These are phyloP conservation scores for Neopestalotiopsis sp. DNA, from an alignment of 2,329 filamentous ascomycete species.

Conservation along the genomic window DNA sequence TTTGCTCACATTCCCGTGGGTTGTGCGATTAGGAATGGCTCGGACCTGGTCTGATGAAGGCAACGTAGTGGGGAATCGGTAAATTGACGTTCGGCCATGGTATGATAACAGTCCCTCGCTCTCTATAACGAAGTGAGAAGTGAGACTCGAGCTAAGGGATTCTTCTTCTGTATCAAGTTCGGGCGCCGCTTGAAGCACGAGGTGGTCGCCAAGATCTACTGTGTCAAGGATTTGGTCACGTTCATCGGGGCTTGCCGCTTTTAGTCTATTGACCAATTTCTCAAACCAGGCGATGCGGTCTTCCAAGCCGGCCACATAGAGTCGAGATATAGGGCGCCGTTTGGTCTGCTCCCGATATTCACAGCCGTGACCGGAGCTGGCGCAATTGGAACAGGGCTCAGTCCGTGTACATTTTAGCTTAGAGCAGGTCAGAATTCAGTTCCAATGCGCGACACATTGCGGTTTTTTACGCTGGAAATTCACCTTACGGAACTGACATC, in stretches of 20 bases:
- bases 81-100: neutral
- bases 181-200: neutral
- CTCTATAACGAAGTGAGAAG: neutral
- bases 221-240: neutral
- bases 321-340: neutral
- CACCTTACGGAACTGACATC: neutral
- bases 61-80: neutral
- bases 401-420: neutral
- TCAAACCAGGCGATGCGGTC: neutral
- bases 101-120: neutral
- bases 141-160: neutral
- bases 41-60: neutral
- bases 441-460: too few species aligned
- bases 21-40: neutral
- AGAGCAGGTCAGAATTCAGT: neutral
- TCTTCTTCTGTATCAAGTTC: neutral
- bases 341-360: neutral
- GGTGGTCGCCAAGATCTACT: neutral
- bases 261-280: neutral
- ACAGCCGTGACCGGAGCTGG: neutral
- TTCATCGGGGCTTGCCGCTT: neutral
- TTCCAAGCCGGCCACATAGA: neutral
- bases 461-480: neutral
- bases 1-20: neutral
- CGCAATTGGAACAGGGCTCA: neutral